Conservation (phyloP, 768 basidiomycete genomes). For the Lactarius evosmus region DNA sequence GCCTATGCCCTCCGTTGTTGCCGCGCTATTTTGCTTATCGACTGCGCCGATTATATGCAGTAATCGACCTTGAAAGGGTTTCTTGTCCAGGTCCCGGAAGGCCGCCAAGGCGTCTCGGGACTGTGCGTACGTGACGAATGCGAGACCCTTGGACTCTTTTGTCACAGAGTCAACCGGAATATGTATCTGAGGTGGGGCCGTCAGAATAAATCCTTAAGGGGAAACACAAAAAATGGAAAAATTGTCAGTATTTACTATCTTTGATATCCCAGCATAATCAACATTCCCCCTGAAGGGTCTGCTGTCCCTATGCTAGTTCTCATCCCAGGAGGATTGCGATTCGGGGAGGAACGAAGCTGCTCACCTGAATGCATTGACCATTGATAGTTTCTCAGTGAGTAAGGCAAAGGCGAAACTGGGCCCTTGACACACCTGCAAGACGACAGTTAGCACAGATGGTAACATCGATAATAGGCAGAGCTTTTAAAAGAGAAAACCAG, state of each 20-base stretch:
- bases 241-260: slow-evolving; percentile 27
- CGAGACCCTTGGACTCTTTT: slow-evolving; percentile 56
- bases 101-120: slow-evolving; percentile 59
- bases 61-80: slow-evolving; percentile 86
- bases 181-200: slow-evolving; percentile 44
- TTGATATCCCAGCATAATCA: slow-evolving; percentile 40
- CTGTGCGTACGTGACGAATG: slow-evolving; percentile 52
- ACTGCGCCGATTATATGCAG: slow-evolving; percentile 88
- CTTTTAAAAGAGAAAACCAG: slow-evolving; percentile 13
- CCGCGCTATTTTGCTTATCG: slow-evolving; percentile 52
- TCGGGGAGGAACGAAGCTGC: slow-evolving; percentile 11
- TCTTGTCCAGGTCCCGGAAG: slow-evolving; percentile 74
- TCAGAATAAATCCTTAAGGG: slow-evolving; percentile 11
- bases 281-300: slow-evolving; percentile 56
- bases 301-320: slow-evolving; percentile 60
- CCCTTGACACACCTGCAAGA: slow-evolving; percentile 20
- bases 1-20: slow-evolving; percentile 41
- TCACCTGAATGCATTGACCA: slow-evolving; percentile 39
- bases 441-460: slow-evolving; percentile 13
- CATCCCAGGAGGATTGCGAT: slow-evolving; percentile 36
- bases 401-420: slow-evolving; percentile 7
- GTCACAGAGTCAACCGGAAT: slow-evolving; percentile 49
- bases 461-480: slow-evolving; percentile 1
- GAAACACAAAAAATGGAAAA: not conserved
- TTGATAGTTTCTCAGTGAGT: slow-evolving; percentile 5